These are phyloP conservation scores for Epichloe sp. DNA, from an alignment of 2,329 filamentous ascomycete species.

Conservation along the genomic window DNA sequence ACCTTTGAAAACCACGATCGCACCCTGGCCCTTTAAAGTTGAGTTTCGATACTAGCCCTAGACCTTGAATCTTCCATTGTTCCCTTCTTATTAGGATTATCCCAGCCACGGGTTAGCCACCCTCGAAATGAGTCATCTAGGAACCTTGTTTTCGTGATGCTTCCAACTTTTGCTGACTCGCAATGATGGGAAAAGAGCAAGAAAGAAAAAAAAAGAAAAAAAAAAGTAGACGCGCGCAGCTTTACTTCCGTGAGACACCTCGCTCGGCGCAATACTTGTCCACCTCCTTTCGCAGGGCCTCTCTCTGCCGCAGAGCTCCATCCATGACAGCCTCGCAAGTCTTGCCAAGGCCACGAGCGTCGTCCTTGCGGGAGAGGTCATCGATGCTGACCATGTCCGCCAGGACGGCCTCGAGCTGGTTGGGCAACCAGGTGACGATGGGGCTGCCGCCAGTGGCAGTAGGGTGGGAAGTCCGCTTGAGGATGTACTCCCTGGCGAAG, in stretches of 20 bases:
- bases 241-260: constrained; percentile 20
- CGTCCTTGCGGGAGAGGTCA: constrained; percentile 25
- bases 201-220: too few species aligned
- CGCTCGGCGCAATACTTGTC: constrained; percentile 60
- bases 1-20: too few species aligned
- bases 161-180: neutral
- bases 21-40: too few species aligned
- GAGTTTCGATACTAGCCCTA: too few species aligned
- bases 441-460: constrained; percentile 71
- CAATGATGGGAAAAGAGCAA: neutral
- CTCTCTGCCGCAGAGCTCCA: constrained; percentile 46
- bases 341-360: constrained; percentile 29
- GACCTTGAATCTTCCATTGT: too few species aligned
- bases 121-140: too few species aligned
- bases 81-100: too few species aligned
- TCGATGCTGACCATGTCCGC: constrained; percentile 53
- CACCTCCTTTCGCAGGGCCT: constrained; percentile 59
- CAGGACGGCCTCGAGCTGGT: constrained; percentile 65
- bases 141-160: too few species aligned
- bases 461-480: constrained; percentile 63
- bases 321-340: constrained; percentile 53
- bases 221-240: neutral
- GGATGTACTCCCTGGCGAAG: constrained; percentile 73
- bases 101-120: too few species aligned
- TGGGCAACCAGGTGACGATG: constrained; percentile 75